phyloP scores from a whole-genome alignment of 129 eudicot species.

The Pittosporum tobira region DNA sequence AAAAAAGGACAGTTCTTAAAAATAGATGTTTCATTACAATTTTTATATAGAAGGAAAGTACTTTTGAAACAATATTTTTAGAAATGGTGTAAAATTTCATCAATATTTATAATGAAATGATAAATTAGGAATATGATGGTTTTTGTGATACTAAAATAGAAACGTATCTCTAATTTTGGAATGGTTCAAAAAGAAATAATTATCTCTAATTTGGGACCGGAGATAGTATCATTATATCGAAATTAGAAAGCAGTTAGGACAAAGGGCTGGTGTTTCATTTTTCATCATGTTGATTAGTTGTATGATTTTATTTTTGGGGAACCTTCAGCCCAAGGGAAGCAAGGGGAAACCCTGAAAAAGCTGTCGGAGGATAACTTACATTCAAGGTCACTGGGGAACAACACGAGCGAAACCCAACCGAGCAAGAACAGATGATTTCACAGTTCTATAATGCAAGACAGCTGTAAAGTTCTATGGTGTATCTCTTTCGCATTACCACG shows the following conservation, averaged over 20 bases:
- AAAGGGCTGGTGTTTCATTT: neutral
- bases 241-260: neutral
- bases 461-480: neutral
- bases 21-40: no score
- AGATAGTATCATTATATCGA: neutral
- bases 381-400: slow-evolving; percentile 1
- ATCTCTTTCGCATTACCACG: neutral
- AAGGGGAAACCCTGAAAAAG: slow-evolving; percentile 13
- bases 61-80: no score
- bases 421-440: slow-evolving; percentile 14
- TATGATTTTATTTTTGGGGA: neutral
- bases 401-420: neutral
- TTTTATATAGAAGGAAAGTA: no score
- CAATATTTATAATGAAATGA: no score
- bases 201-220: no score
- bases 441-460: neutral
- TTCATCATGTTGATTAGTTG: neutral
- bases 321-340: slow-evolving; percentile 21
- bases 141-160: no score
- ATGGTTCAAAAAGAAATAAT: no score
- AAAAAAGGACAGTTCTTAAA: no score
- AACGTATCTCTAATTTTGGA: no score
- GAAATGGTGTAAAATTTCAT: no score
- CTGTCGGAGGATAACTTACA: slow-evolving; percentile 6
- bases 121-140: no score